Conservation (phyloP, 2,329 filamentous ascomycete genomes). For the Chaetomium sp. region DNA sequence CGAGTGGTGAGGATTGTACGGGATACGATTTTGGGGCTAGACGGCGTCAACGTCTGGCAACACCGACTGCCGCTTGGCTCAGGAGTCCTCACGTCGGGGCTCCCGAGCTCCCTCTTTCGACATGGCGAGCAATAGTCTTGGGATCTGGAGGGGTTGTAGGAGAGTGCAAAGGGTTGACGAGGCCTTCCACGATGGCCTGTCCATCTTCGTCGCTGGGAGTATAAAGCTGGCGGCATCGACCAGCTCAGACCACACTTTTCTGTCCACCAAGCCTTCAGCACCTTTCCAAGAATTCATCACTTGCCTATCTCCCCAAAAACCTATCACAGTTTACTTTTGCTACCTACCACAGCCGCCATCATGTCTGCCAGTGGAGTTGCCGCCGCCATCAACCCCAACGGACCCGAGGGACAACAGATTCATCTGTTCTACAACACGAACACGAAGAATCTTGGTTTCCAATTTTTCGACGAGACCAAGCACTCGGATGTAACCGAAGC, state of each 20-base stretch:
- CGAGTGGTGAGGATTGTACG: neutral
- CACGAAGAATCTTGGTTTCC: slow-evolving; percentile 5
- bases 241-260: neutral
- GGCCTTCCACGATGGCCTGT: no score
- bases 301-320: neutral
- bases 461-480: slow-evolving; percentile 2
- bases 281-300: neutral
- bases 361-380: slow-evolving; percentile 3
- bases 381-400: slow-evolving; percentile 2
- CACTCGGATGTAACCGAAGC: neutral
- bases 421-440: slow-evolving; percentile 14
- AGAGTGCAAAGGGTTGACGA: neutral
- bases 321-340: neutral
- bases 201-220: neutral
- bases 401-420: neutral
- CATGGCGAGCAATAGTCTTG: neutral
- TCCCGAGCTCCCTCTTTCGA: neutral
- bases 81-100: neutral
- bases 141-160: neutral
- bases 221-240: neutral
- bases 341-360: slow-evolving; percentile 4
- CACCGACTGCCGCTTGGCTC: neutral
- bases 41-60: neutral
- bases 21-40: neutral
- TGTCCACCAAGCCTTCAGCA: neutral